Conservation (phyloP, 495 filamentous ascomycete genomes). For the Penicillium antarcticum region DNA sequence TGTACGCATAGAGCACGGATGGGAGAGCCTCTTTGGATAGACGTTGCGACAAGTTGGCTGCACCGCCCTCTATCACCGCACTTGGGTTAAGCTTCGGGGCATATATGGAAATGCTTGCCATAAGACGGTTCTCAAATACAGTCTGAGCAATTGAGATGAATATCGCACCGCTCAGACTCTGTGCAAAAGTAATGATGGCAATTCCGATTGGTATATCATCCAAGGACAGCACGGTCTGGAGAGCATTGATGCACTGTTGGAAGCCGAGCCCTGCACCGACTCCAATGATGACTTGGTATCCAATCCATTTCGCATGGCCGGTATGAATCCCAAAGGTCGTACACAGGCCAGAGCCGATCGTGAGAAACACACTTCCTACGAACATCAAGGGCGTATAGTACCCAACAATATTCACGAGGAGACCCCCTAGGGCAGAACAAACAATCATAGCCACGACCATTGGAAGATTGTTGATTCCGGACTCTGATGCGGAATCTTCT, state of each 20-base stretch:
- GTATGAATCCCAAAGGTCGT: conserved; percentile 60
- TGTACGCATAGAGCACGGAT: conserved; percentile 66
- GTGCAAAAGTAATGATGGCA: conserved; percentile 64
- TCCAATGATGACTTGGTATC: conserved; percentile 70
- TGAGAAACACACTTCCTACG: conserved; percentile 50
- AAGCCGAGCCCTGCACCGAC: conserved; percentile 66
- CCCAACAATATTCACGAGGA: conserved; percentile 57
- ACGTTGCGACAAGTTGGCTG: conserved; percentile 56
- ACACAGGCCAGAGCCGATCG: conserved; percentile 69
- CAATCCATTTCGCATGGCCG: conserved; percentile 59
- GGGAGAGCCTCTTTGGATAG: conserved; percentile 47
- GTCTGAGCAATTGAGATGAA: conserved; percentile 76
- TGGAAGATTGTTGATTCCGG: conserved; percentile 75
- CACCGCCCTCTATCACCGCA: conserved; percentile 58
- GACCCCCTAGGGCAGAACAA: conserved; percentile 58
- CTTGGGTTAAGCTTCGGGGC: conserved; percentile 51
- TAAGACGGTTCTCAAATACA: conserved; percentile 69
- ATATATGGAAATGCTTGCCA: conserved; percentile 48
- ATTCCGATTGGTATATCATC: conserved; percentile 66
- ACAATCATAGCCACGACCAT: conserved; percentile 65
- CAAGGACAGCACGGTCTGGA: conserved; percentile 61
- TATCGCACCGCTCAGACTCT: conserved; percentile 68
- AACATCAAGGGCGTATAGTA: conserved; percentile 79
- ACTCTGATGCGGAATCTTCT: conserved; percentile 60
- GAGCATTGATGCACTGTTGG: conserved; percentile 66